Percentiles rank a stretch among this genome's conserved stretches.
Conservation (phyloP, 495 filamentous ascomycete genomes). For the Trichoderma gamsii region DNA sequence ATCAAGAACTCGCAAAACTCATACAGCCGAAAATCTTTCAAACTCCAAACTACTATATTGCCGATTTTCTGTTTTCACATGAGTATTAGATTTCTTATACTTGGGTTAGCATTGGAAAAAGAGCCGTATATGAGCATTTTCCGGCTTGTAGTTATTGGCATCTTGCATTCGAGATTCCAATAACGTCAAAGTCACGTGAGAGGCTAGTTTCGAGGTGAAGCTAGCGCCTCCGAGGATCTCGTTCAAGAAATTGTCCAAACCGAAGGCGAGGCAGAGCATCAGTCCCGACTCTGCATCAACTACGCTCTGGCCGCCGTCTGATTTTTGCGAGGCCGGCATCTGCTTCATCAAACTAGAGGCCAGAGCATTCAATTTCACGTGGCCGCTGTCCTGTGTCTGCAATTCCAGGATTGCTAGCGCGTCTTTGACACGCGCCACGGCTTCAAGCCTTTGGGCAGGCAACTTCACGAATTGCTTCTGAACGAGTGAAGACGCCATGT, state of each 20-base stretch:
- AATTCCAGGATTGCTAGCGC: background rate
- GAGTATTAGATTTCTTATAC: no score
- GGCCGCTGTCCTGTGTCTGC: background rate
- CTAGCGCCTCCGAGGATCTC: slow-evolving; percentile 3
- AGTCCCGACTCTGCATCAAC: slow-evolving; percentile 1
- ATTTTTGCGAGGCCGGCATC: slow-evolving; percentile 2
- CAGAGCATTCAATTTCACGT: background rate
- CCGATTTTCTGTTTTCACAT: no score
- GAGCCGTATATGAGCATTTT: no score
- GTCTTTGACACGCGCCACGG: slow-evolving; percentile 16
- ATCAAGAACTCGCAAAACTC: no score
- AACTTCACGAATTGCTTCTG: slow-evolving; percentile 13
- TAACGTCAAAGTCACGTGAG: background rate
- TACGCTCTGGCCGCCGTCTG: slow-evolving; percentile 1
- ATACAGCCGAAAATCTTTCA: no score
- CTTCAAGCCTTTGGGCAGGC: slow-evolving; percentile 7
- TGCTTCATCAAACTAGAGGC: background rate
- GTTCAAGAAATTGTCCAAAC: slow-evolving; percentile 9
- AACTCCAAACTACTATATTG: no score
- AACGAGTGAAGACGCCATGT: slow-evolving; percentile 9
- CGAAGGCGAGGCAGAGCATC: slow-evolving; percentile 1
- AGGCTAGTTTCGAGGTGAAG: background rate
- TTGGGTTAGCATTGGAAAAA: no score
- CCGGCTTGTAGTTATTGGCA: no score
- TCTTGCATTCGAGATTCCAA: no score